Percentiles rank a stretch among this genome's conserved stretches.
These are phyloP conservation scores for Trichoderma sp. DNA, from an alignment of 2,329 filamentous ascomycete species.

Conservation along the genomic window DNA sequence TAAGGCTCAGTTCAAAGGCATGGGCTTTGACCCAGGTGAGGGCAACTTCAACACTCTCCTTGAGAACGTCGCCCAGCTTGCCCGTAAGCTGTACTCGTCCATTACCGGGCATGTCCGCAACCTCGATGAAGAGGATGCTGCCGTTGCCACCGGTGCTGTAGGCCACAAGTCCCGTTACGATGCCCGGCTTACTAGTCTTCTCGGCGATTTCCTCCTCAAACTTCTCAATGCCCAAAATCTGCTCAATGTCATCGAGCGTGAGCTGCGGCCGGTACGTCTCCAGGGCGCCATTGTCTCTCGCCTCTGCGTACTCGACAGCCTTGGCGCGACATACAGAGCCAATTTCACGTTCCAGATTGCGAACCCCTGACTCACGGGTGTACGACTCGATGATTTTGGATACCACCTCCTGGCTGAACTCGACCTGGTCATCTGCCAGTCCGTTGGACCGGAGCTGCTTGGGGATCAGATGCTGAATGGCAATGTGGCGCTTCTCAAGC, in stretches of 20 bases:
- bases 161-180: slow-evolving; percentile 94
- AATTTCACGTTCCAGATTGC: slow-evolving; percentile 94
- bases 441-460: slow-evolving; percentile 95
- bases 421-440: slow-evolving; percentile 73
- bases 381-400: slow-evolving; percentile 96
- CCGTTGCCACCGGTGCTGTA: slow-evolving; percentile 93
- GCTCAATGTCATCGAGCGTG: slow-evolving; percentile 79
- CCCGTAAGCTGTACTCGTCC: slow-evolving; percentile 94
- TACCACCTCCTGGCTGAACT: slow-evolving; percentile 79
- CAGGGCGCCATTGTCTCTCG: slow-evolving; percentile 72
- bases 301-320: slow-evolving; percentile 92
- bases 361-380: slow-evolving; percentile 93
- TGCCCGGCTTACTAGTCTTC: slow-evolving; percentile 78
- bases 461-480: slow-evolving; percentile 87
- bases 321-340: slow-evolving; percentile 93
- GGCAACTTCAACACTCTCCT: slow-evolving; percentile 95
- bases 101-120: slow-evolving; percentile 93
- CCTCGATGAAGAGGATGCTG: slow-evolving; percentile 96
- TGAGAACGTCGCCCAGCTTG: slow-evolving; percentile 93
- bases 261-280: slow-evolving; percentile 75
- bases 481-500: slow-evolving; percentile 94
- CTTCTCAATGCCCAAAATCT: slow-evolving; percentile 88
- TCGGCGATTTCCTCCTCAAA: slow-evolving; percentile 97
- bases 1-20: slow-evolving; percentile 86
- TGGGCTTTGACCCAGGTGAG: slow-evolving; percentile 97